Percentiles rank a stretch among this genome's conserved stretches.
Evolutionary conservation across 2,329 filamentous ascomycete genomes (phyloP).

Genomic region (Trichophaea hybrida): DNA sequence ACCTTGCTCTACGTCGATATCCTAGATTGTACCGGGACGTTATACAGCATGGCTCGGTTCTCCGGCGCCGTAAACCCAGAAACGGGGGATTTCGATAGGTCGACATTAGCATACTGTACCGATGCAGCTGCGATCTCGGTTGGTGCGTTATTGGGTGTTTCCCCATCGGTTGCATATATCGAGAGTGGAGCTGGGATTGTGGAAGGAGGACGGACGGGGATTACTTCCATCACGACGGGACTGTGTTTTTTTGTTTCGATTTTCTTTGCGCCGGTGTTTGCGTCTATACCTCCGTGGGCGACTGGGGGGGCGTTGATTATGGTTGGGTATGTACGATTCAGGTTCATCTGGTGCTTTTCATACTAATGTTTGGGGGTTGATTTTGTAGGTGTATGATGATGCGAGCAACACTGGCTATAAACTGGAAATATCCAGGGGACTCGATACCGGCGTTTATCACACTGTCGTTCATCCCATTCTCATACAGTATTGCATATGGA

Average conservation of each 20-base stretch:
- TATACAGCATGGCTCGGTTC: conserved; percentile 87
- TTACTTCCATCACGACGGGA: conserved; percentile 67
- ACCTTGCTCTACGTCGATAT: conserved; percentile 88
- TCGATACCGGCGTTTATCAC: conserved; percentile 73
- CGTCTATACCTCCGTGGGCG: conserved; percentile 77
- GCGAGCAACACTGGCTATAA: conserved; percentile 65
- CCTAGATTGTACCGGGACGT: conserved; percentile 68
- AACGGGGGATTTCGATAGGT: conserved; percentile 68
- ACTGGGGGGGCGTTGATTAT: conserved; percentile 74
- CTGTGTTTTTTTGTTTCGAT: conserved; percentile 74
- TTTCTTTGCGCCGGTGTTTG: conserved; percentile 83
- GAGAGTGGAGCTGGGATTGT: conserved; percentile 83
- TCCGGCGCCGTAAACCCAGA: conserved; percentile 64
- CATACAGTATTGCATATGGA: conserved; percentile 76
- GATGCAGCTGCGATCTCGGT: conserved; percentile 70
- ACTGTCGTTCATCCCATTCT: conserved; percentile 76
- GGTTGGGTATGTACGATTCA: conserved; percentile 40
- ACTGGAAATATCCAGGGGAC: conserved; percentile 68
- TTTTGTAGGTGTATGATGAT: conserved; percentile 54
- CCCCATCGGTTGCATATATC: conserved; percentile 73
- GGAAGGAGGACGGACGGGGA: conserved; percentile 68
- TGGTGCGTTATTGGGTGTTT: conserved; percentile 59
- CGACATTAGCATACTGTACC: conserved; percentile 67
- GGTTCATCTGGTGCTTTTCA: too few relatives aligned
- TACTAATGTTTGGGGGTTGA: too few relatives aligned